phyloP scores from a whole-genome alignment of 257 asterid species.

The Ilex asprella region DNA sequence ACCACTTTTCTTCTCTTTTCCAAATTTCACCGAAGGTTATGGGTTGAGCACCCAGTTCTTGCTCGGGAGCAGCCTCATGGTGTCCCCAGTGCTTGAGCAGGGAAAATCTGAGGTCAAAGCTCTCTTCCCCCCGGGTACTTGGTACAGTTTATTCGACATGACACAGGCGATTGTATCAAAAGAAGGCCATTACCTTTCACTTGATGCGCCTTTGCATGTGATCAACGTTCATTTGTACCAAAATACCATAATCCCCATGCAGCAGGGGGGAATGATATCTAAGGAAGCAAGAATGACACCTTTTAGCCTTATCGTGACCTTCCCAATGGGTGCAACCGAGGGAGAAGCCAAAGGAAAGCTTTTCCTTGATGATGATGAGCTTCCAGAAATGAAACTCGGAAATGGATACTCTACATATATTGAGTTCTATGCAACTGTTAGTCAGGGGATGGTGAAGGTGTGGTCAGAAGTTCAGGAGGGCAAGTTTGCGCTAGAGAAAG shows the following conservation, averaged over 20 bases:
- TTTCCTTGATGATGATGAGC: constrained; percentile 81
- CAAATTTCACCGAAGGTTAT: constrained; percentile 39
- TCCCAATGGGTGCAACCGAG: constrained; percentile 45
- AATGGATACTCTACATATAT: constrained; percentile 52
- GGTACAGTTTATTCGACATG: constrained; percentile 77
- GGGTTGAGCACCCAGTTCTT: constrained; percentile 81
- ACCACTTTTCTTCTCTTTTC: constrained; percentile 75
- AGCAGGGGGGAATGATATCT: constrained; percentile 74
- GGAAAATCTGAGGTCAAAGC: constrained; percentile 49
- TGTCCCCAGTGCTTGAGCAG: constrained; percentile 69
- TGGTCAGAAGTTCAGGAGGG: constrained; percentile 78
- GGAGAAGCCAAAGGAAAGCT: constrained; percentile 66
- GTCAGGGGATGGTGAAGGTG: constrained; percentile 44
- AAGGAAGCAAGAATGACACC: constrained; percentile 79
- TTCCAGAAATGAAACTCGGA: constrained; percentile 73
- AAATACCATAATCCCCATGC: constrained; percentile 80
- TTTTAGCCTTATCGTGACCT: constrained; percentile 59
- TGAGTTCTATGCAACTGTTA: constrained; percentile 54
- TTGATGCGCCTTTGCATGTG: constrained; percentile 68
- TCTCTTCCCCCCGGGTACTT: constrained; percentile 63
- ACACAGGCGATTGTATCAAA: constrained; percentile 45
- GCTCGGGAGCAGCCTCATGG: constrained; percentile 73
- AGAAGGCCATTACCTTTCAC: constrained; percentile 29
- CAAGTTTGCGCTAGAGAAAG: constrained; percentile 57
- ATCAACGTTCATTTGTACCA: constrained; percentile 77